Evolutionary conservation across 257 asterid genomes (phyloP).

Genomic region (Solanum paucissectum): DNA sequence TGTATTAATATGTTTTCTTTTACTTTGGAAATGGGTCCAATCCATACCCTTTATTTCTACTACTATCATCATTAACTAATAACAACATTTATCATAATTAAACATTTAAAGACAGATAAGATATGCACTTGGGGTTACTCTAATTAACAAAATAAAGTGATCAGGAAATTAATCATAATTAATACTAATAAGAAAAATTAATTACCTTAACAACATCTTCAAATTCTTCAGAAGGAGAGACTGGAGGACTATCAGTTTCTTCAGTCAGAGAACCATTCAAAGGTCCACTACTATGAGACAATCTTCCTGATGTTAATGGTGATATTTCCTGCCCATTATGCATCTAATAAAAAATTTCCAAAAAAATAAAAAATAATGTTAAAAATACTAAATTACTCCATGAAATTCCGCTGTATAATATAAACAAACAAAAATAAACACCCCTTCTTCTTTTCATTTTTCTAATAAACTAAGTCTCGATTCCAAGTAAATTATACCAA

Average conservation of each 20-base stretch:
- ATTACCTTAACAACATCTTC: constrained; percentile 94
- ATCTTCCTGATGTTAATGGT: constrained; percentile 93
- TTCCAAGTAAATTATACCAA: not conserved
- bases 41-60: not conserved
- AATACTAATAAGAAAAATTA: not conserved
- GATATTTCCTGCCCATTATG: constrained; percentile 62
- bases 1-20: constrained; percentile 7
- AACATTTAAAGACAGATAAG: not conserved
- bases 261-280: constrained; percentile 71
- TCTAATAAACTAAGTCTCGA: not conserved
- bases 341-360: not conserved
- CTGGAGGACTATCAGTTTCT: constrained; percentile 81
- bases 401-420: not conserved
- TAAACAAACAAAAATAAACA: not conserved
- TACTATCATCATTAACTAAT: constrained; percentile 46
- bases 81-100: constrained; percentile 2
- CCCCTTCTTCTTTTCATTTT: not conserved
- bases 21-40: not conserved
- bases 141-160: not conserved
- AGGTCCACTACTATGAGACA: constrained; percentile 97
- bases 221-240: constrained; percentile 82
- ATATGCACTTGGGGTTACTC: too few species aligned
- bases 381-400: not conserved
- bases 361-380: not conserved
- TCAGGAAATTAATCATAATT: not conserved